These are phyloP conservation scores for Fraxinus baroniana DNA, from an alignment of 305 asterid species.

Conservation along the genomic window DNA sequence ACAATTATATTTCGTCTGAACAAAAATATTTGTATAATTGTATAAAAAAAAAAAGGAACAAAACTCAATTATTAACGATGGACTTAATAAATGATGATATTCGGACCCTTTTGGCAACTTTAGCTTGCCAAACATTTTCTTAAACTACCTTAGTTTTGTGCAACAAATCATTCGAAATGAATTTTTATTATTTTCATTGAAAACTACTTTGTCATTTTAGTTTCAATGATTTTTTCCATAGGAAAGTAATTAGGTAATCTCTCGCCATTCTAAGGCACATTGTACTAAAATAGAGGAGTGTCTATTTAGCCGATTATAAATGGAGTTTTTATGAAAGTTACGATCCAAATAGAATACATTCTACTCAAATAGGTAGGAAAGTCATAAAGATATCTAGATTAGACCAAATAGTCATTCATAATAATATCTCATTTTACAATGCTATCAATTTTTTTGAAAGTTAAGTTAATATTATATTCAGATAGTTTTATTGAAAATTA, in stretches of 20 bases:
- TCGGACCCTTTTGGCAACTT: not conserved
- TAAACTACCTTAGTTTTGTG: not conserved
- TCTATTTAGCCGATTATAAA: not conserved
- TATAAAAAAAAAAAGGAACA: no score
- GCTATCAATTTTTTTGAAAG: no score
- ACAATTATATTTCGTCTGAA: no score
- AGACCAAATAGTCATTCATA: no score
- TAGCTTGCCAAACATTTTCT: not conserved
- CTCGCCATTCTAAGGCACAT: not conserved
- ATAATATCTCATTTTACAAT: no score
- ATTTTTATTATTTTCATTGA: not conserved
- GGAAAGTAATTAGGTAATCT: not conserved
- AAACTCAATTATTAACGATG: not conserved
- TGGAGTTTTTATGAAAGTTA: not conserved
- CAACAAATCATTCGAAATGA: not conserved
- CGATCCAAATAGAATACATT: no score
- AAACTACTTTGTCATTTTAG: not conserved
- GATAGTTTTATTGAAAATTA: no score
- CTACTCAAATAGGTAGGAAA: no score
- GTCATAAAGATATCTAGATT: no score
- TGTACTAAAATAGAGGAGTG: not conserved
- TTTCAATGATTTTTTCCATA: not conserved
- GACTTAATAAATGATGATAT: no score
- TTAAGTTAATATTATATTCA: no score
- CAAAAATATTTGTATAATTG: no score